phyloP scores from a whole-genome alignment of 2,329 filamentous ascomycete species.

The Colletotrichum gigasporum region DNA sequence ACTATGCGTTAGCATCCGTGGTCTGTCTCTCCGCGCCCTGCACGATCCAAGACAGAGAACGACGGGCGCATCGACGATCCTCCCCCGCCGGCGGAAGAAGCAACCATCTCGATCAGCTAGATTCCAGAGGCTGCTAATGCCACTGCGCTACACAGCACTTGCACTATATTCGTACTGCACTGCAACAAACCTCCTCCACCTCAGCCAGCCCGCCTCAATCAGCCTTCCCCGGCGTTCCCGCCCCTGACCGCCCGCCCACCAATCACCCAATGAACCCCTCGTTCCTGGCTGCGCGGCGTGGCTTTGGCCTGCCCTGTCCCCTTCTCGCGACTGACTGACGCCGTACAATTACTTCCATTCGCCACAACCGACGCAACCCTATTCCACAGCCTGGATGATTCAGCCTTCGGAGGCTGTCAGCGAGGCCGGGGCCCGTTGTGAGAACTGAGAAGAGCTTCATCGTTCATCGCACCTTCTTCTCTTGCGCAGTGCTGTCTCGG shows the following conservation, averaged over 20 bases:
- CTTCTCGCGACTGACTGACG: no score
- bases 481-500: not conserved
- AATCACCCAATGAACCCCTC: slow-evolving; percentile 5
- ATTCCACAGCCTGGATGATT: not conserved
- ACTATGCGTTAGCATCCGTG: slow-evolving; percentile 14
- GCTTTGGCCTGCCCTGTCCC: not conserved
- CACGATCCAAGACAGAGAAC: slow-evolving; percentile 17
- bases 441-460: not conserved
- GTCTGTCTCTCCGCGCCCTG: not conserved
- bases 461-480: not conserved
- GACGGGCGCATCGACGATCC: slow-evolving; percentile 25
- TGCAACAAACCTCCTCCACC: not conserved
- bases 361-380: slow-evolving; percentile 1
- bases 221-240: slow-evolving; percentile 13
- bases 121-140: not conserved
- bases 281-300: slow-evolving; percentile 4
- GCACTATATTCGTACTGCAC: not conserved
- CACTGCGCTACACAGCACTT: not conserved
- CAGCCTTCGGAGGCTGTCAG: not conserved
- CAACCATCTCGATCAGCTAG: slow-evolving; percentile 9
- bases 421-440: not conserved
- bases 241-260: not conserved
- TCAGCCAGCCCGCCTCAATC: slow-evolving; percentile 14
- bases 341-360: not conserved
- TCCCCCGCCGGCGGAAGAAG: slow-evolving; percentile 2